phyloP scores from a whole-genome alignment of 1,139 yeast genomes.

The Scheffersomyces stambukii region DNA sequence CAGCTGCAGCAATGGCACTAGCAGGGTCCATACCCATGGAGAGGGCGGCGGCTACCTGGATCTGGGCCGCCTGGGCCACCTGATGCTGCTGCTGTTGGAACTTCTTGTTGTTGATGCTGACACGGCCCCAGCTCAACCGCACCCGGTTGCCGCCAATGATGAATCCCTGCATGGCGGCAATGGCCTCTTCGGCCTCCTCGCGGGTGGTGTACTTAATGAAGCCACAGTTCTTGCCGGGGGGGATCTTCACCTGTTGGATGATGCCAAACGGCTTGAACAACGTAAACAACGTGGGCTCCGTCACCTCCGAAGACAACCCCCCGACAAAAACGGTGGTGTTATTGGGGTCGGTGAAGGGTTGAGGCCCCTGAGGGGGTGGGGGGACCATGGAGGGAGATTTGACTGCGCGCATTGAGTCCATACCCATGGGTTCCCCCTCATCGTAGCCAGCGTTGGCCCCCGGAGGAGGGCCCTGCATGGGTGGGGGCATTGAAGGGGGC shows the following conservation, averaged over 20 bases:
- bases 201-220: conserved; percentile 79
- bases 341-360: conserved; percentile 49
- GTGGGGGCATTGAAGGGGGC: conserved; percentile 1
- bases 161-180: conserved; percentile 89
- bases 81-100: conserved; percentile 33
- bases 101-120: conserved; percentile 30
- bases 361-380: conserved; percentile 5
- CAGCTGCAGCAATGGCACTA: conserved; percentile 23
- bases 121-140: conserved; percentile 86
- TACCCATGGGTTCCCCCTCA: no score
- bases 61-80: conserved; percentile 29
- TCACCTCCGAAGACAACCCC: conserved; percentile 71
- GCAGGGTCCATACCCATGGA: conserved; percentile 37
- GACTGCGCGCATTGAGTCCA: no score
- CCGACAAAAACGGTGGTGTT: conserved; percentile 96
- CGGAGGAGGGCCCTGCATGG: conserved; percentile 1
- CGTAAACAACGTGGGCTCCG: conserved; percentile 70
- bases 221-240: conserved; percentile 92
- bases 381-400: not conserved
- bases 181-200: conserved; percentile 86
- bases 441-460: no score
- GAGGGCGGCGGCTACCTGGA: conserved; percentile 33
- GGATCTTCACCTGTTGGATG: conserved; percentile 81
- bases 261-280: conserved; percentile 82
- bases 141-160: conserved; percentile 83